These are phyloP conservation scores for Phytophthora pisi DNA, from an alignment of 352 stramenopile species.

Conservation along the genomic window DNA sequence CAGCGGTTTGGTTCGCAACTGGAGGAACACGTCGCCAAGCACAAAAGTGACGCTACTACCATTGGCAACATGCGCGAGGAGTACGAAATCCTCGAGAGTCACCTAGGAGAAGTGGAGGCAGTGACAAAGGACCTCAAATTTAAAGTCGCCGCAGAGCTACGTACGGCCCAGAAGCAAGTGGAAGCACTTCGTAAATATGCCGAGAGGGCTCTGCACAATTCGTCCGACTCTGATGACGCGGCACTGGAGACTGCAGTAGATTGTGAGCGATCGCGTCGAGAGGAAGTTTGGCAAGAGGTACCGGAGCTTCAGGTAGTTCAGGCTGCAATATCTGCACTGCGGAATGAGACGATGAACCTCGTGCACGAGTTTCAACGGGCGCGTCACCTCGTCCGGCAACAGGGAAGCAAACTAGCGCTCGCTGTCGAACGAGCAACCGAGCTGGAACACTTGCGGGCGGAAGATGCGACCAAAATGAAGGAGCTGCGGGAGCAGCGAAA, in stretches of 20 bases:
- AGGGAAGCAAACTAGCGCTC: constrained; percentile 40
- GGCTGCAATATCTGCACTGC: constrained; percentile 47
- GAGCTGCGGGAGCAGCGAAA: constrained; percentile 49
- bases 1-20: constrained; percentile 36
- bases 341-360: constrained; percentile 53
- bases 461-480: constrained; percentile 45
- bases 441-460: constrained; percentile 46
- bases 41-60: constrained; percentile 42
- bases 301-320: constrained; percentile 62
- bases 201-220: constrained; percentile 35
- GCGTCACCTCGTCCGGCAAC: constrained; percentile 41
- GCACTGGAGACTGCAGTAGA: constrained; percentile 9
- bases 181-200: constrained; percentile 58
- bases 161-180: constrained; percentile 42
- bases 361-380: constrained; percentile 56
- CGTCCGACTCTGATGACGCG: constrained; percentile 6
- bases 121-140: constrained; percentile 28
- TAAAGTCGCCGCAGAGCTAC: constrained; percentile 37
- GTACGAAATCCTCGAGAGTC: constrained; percentile 36
- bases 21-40: constrained; percentile 41
- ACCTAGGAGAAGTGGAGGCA: constrained; percentile 27
- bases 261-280: constrained; percentile 3
- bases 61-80: constrained; percentile 49
- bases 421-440: constrained; percentile 37
- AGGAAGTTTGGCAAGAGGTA: constrained; percentile 20